phyloP scores from a whole-genome alignment of 768 basidiomycete species.

The Xerocomus brunneocitrinus region DNA sequence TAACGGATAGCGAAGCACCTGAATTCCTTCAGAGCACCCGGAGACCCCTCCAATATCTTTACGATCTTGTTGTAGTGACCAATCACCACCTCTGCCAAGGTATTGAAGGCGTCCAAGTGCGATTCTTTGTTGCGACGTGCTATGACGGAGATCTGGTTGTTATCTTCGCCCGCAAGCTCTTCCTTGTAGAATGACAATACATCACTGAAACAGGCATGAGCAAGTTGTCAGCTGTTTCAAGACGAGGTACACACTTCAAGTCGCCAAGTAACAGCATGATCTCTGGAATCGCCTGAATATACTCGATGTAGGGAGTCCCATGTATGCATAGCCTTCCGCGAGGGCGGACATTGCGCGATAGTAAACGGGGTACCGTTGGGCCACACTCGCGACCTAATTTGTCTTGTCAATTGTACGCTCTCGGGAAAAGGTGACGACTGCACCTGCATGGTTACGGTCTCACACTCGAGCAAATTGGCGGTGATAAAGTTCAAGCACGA shows the following conservation, averaged over 20 bases:
- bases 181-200: slow-evolving; percentile 37
- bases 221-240: background rate
- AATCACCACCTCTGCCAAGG: slow-evolving; percentile 19
- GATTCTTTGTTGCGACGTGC: slow-evolving; percentile 18
- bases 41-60: slow-evolving; percentile 15
- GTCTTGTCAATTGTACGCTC: background rate
- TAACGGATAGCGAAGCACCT: slow-evolving; percentile 12
- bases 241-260: slow-evolving; percentile 28
- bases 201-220: slow-evolving; percentile 22
- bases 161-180: slow-evolving; percentile 30
- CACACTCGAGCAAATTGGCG: background rate
- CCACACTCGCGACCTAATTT: slow-evolving; percentile 6
- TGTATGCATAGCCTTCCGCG: slow-evolving; percentile 29
- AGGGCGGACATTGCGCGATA: slow-evolving; percentile 24
- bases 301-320: slow-evolving; percentile 26
- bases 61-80: slow-evolving; percentile 19
- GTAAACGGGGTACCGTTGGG: slow-evolving; percentile 19
- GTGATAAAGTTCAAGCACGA: background rate
- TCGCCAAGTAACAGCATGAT: slow-evolving; percentile 21
- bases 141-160: slow-evolving; percentile 30
- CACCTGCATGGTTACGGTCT: background rate
- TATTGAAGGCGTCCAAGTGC: slow-evolving; percentile 22
- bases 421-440: slow-evolving; percentile 11
- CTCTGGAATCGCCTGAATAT: slow-evolving; percentile 33
- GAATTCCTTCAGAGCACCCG: slow-evolving; percentile 3